phyloP scores from a whole-genome alignment of 352 stramenopile genomes.

The Phytophthora rubi region DNA sequence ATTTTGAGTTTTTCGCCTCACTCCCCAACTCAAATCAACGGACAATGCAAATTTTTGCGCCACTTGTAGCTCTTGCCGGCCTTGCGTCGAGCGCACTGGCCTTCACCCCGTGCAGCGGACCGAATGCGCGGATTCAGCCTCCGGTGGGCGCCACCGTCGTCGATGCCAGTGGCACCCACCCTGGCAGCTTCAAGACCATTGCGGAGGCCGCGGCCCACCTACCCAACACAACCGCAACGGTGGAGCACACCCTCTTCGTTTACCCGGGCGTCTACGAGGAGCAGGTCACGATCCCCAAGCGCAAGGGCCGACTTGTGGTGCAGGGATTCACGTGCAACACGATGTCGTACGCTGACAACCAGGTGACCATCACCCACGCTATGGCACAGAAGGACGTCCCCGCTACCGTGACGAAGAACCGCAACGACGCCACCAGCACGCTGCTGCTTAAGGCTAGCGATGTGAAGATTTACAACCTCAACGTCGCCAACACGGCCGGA shows the following conservation, averaged over 20 bases:
- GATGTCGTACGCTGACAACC: neutral
- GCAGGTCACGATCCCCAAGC: slow-evolving; percentile 1
- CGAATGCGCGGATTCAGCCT: neutral
- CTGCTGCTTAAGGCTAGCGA: neutral
- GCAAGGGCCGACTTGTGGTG: neutral
- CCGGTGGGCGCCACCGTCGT: neutral
- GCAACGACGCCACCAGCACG: neutral
- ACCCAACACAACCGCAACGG: neutral
- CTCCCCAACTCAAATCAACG: neutral
- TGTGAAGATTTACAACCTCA: neutral
- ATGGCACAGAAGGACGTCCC: neutral
- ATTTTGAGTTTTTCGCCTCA: slow-evolving; percentile 1
- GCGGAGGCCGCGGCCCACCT: neutral
- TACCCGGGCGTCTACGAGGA: slow-evolving; percentile 1
- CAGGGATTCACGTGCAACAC: slow-evolving; percentile 1
- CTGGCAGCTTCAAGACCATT: neutral
- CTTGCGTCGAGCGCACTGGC: neutral
- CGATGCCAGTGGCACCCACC: neutral
- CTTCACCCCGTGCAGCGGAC: neutral
- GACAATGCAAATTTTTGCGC: neutral
- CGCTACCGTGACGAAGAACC: neutral
- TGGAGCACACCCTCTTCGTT: slow-evolving; percentile 1
- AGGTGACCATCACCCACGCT: slow-evolving; percentile 1
- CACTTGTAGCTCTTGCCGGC: neutral
- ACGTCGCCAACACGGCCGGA: neutral